Evolutionary conservation across 176 grass and related monocot genomes (phyloP).

Genomic region (Canna indica): DNA sequence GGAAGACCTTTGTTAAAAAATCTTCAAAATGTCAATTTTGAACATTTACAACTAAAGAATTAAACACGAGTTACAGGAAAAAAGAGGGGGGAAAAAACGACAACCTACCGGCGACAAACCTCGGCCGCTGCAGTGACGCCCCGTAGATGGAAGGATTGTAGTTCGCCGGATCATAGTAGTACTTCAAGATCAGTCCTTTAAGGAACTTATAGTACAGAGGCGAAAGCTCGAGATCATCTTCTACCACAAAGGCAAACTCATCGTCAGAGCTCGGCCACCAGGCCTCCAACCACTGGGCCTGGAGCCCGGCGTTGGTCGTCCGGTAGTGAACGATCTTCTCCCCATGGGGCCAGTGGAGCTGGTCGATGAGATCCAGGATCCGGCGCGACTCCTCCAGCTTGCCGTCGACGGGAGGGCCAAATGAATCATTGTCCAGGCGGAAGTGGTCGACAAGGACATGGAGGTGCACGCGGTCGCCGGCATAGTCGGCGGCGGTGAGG

Average conservation of each 20-base stretch:
- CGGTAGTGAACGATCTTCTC: conserved; percentile 69
- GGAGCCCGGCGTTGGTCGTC: conserved; percentile 57
- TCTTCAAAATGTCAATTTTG: neutral
- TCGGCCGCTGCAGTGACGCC: conserved; percentile 73
- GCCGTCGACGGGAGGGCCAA: neutral
- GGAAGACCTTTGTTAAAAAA: neutral
- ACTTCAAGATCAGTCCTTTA: conserved; percentile 51
- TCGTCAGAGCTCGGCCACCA: conserved; percentile 92
- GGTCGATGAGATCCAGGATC: conserved; percentile 49
- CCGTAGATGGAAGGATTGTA: conserved; percentile 72
- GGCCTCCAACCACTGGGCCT: conserved; percentile 91
- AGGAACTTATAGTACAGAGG: conserved; percentile 73
- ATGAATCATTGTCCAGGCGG: conserved; percentile 19
- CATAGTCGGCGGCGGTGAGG: conserved; percentile 64
- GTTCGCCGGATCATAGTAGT: conserved; percentile 75
- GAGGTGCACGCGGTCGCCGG: conserved; percentile 57
- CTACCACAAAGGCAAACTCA: conserved; percentile 90
- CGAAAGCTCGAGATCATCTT: conserved; percentile 89
- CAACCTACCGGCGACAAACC: conserved; percentile 74
- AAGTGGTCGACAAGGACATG: conserved; percentile 79
- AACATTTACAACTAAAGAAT: neutral
- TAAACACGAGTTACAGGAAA: conserved; percentile 1
- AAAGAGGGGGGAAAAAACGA: conserved; percentile 5
- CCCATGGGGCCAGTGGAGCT: conserved; percentile 55
- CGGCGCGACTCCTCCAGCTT: conserved; percentile 39